These are phyloP conservation scores for Sisymbrium irio DNA, from an alignment of 345 rosid species.

Conservation along the genomic window DNA sequence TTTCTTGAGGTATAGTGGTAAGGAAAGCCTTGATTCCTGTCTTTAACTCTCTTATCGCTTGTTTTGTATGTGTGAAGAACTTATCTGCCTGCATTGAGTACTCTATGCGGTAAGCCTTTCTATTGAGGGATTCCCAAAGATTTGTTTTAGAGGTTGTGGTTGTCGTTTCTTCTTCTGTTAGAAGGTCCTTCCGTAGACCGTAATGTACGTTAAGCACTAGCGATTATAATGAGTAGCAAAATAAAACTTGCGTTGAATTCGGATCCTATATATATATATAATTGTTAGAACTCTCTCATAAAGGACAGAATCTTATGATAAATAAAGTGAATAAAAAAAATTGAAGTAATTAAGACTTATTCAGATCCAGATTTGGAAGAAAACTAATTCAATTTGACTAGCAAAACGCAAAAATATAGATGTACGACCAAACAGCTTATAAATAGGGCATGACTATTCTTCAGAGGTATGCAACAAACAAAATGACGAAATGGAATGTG, in stretches of 20 bases:
- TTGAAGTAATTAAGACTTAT: neutral
- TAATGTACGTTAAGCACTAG: no score
- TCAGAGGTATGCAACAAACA: neutral
- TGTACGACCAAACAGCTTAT: neutral
- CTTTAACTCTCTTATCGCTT: no score
- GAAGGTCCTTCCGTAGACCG: no score
- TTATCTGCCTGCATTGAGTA: no score
- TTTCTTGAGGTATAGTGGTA: no score
- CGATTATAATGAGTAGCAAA: no score
- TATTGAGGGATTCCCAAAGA: no score
- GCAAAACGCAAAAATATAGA: neutral
- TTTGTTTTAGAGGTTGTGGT: no score
- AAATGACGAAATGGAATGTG: neutral
- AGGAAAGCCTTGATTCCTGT: no score
- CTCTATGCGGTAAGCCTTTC: no score
- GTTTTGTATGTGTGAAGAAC: no score
- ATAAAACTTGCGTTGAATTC: neutral
- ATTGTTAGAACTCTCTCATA: neutral
- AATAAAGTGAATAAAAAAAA: neutral
- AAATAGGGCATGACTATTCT: neutral
- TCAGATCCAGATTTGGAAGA: conserved; percentile 2
- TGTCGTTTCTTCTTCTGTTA: no score
- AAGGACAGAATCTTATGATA: neutral
- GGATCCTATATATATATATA: neutral
- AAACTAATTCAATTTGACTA: neutral